Base-by-base conservation (phyloP, 345 rosid genomes). In the Gossypium stocksii region DNA sequence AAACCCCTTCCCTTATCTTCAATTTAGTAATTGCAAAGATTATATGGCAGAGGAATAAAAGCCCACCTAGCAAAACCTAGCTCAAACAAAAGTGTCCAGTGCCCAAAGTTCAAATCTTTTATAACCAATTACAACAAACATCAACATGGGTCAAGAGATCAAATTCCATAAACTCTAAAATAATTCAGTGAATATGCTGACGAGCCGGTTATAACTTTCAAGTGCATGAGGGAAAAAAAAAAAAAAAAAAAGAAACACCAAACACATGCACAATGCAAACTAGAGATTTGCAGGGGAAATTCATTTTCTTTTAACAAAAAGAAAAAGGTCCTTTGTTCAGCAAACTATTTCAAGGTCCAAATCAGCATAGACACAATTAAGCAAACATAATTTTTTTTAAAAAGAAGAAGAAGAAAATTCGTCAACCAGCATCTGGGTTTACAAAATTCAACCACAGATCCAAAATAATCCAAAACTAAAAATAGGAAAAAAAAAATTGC, bases 81-180 rank as follows among this genome's bases (percentile, higher is more conserved):
- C 41, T 23, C 38, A 23, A 22, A 19, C 52, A 65, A 43, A 65
- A n/a, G 17, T 20, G 70, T 44, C 10, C 57, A 5, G 17, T 44
- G 70, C 22, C 17, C 57, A 11, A 49, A 68, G 43, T 48, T 68
- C 44, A 49, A 68, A 68, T 68, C 58, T 68, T 68, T 68, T 68
- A 48, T 9, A 41, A 19, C 25, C 62, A 48, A 49, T 49, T 0
- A 48, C 52, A 3, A 20, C 70, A 66, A 20, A 66, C 1, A 29
- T 44, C 25, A 4, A 66, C 4, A 65, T n/a, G 22, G 69, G 20
- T 19, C 8, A 10, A 64, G 69, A 25, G 49, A 43, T 45, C 20
- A 64, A 45, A 20, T 15, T 44, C 53, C 68, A 64, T 64, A n/a
- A 64, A 56, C 60, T 56, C 60, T 22, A 19, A 56, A 56, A 56